A percentile compares a stretch with the other conserved stretches of the same genome.
phyloP scores from a whole-genome alignment of 352 stramenopile genomes.

The Phytophthora sansomeana region DNA sequence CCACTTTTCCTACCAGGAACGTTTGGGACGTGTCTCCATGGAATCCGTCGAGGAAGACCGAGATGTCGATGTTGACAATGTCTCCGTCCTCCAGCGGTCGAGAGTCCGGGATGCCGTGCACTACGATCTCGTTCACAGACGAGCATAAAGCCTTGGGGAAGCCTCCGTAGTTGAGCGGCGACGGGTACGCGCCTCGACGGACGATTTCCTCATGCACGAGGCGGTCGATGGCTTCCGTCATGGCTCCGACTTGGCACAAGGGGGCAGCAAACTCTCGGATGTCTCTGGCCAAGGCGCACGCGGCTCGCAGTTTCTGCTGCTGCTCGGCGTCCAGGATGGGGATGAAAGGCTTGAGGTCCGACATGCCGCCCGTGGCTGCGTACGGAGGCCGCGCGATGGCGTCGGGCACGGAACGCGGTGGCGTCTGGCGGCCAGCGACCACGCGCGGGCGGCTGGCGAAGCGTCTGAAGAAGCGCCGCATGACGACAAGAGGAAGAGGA shows the following conservation, averaged over 20 bases:
- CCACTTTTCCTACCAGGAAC: conserved; percentile 94
- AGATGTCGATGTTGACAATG: conserved; percentile 98
- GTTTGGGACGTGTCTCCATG: conserved; percentile 99
- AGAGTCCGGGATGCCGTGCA: conserved; percentile 97
- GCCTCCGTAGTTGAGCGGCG: conserved; percentile 93
- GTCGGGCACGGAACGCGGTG: conserved; percentile 54
- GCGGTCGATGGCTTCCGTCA: conserved; percentile 95
- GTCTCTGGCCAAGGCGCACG: conserved; percentile 79
- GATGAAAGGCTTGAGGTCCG: conserved; percentile 74
- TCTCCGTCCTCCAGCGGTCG: conserved; percentile 92
- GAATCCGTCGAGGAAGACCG: conserved; percentile 93
- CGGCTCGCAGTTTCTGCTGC: conserved; percentile 69
- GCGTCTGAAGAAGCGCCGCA: conserved; percentile 49
- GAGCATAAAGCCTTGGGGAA: conserved; percentile 97
- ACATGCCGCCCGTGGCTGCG: conserved; percentile 68
- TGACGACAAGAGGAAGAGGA: neutral
- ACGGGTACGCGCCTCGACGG: conserved; percentile 84
- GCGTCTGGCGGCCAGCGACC: conserved; percentile 56
- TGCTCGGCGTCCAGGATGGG: conserved; percentile 76
- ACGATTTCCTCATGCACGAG: conserved; percentile 93
- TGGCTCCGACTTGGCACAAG: conserved; percentile 84
- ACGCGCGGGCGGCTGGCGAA: conserved; percentile 48
- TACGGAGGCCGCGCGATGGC: conserved; percentile 74
- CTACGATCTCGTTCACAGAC: conserved; percentile 97
- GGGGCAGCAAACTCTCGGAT: conserved; percentile 80